Evolutionary conservation across 2,329 filamentous ascomycete species (phyloP).

Genomic region (Fusarium albosuccineum): DNA sequence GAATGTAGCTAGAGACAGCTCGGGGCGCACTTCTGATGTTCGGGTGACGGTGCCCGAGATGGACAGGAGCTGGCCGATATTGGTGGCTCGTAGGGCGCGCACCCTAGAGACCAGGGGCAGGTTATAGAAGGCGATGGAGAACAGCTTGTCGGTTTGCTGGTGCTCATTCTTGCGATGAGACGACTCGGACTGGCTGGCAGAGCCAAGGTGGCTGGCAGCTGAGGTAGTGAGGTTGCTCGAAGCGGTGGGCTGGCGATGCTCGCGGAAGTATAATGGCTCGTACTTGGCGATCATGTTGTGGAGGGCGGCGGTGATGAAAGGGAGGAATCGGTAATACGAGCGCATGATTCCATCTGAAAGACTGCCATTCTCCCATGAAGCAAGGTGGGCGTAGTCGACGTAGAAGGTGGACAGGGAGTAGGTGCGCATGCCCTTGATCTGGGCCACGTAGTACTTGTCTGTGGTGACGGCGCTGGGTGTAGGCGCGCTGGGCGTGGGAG

Average conservation of each 20-base stretch:
- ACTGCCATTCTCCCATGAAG: slow-evolving; percentile 80
- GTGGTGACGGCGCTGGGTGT: slow-evolving; percentile 78
- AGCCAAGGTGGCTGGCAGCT: slow-evolving; percentile 72
- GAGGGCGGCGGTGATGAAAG: slow-evolving; percentile 88
- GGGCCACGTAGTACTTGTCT: slow-evolving; percentile 87
- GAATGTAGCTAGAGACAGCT: slow-evolving; percentile 92
- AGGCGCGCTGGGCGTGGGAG: slow-evolving; percentile 68
- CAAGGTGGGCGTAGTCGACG: slow-evolving; percentile 87
- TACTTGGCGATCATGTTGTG: slow-evolving; percentile 96
- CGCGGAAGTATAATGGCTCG: slow-evolving; percentile 92
- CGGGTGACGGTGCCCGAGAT: slow-evolving; percentile 97
- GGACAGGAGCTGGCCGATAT: slow-evolving; percentile 93
- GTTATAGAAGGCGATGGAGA: slow-evolving; percentile 94
- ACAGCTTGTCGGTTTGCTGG: slow-evolving; percentile 97
- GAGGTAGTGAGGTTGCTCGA: slow-evolving; percentile 80
- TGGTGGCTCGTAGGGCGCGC: slow-evolving; percentile 85
- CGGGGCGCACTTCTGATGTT: slow-evolving; percentile 96
- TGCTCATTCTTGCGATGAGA: slow-evolving; percentile 86
- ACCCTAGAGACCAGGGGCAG: slow-evolving; percentile 88
- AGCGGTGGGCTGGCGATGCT: slow-evolving; percentile 87
- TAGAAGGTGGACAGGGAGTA: slow-evolving; percentile 87
- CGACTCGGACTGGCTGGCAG: slow-evolving; percentile 73
- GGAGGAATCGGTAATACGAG: slow-evolving; percentile 95
- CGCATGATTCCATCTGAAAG: slow-evolving; percentile 88
- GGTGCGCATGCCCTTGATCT: slow-evolving; percentile 81